phyloP scores from a whole-genome alignment of 805 yeast genomes.

The Saitoella complicata region DNA sequence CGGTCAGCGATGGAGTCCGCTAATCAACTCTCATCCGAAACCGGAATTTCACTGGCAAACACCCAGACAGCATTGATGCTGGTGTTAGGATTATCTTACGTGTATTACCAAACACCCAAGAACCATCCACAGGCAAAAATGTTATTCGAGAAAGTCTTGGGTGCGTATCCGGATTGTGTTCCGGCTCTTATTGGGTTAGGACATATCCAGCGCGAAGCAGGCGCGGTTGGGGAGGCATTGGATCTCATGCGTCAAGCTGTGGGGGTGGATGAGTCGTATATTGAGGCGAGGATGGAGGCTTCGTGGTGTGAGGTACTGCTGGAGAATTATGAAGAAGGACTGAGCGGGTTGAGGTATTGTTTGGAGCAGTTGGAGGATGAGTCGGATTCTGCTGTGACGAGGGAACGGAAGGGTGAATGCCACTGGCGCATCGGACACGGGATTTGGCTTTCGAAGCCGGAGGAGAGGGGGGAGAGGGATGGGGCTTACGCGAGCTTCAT shows the following conservation, averaged over 20 bases:
- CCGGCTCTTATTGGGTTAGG: constrained; percentile 73
- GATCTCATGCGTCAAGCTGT: constrained; percentile 36
- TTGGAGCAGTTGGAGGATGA: constrained; percentile 20
- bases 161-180: constrained; percentile 29
- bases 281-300: constrained; percentile 47
- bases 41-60: constrained; percentile 33
- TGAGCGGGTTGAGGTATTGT: constrained; percentile 32
- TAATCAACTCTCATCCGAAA: constrained; percentile 24
- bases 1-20: constrained; percentile 21
- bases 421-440: no score
- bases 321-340: constrained; percentile 35
- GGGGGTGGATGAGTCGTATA: constrained; percentile 32
- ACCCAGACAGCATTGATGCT: constrained; percentile 46
- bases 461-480: no score
- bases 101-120: constrained; percentile 81
- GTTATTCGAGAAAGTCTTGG: constrained; percentile 48
- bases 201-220: constrained; percentile 51
- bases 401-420: no score
- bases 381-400: constrained; percentile 2
- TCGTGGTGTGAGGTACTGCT: constrained; percentile 63
- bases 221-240: constrained; percentile 39
- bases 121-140: constrained; percentile 60
- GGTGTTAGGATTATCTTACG: constrained; percentile 56
- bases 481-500: constrained; percentile 36
- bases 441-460: no score